A percentile compares a stretch with the other conserved stretches of the same genome.
These are phyloP conservation scores for Hymenoscyphus repandus DNA, from an alignment of 2,329 filamentous ascomycete species.

Conservation along the genomic window DNA sequence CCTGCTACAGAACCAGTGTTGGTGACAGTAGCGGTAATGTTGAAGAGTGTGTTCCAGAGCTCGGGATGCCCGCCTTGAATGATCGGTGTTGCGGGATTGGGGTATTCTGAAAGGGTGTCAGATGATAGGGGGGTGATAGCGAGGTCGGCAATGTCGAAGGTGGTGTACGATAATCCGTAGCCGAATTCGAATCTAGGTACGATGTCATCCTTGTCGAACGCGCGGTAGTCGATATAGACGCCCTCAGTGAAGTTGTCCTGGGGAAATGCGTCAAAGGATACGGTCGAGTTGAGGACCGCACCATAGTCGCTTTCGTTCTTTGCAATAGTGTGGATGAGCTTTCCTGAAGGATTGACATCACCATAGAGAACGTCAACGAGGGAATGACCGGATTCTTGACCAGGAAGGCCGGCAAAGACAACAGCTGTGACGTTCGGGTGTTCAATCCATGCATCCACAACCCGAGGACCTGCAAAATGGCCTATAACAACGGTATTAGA, in stretches of 20 bases:
- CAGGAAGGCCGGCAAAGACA: slow-evolving; percentile 72
- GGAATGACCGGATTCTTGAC: slow-evolving; percentile 76
- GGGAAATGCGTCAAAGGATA: background rate
- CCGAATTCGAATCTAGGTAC: slow-evolving; percentile 33
- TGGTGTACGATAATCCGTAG: slow-evolving; percentile 50
- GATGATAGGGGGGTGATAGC: slow-evolving; percentile 8
- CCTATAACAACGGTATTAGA: slow-evolving; percentile 57
- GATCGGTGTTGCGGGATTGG: background rate
- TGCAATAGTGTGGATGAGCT: slow-evolving; percentile 77
- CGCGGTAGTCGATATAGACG: slow-evolving; percentile 45
- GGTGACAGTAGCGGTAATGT: slow-evolving; percentile 48
- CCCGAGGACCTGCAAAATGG: slow-evolving; percentile 53
- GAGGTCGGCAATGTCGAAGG: slow-evolving; percentile 36
- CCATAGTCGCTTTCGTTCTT: slow-evolving; percentile 45
- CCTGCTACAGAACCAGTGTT: slow-evolving; percentile 54
- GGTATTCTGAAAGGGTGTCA: background rate
- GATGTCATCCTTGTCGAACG: slow-evolving; percentile 39
- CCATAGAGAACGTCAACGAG: slow-evolving; percentile 48
- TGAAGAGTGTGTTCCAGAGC: slow-evolving; percentile 57
- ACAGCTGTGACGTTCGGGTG: slow-evolving; percentile 70
- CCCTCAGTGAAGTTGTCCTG: slow-evolving; percentile 39
- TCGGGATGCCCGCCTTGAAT: slow-evolving; percentile 45
- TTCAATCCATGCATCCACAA: slow-evolving; percentile 64
- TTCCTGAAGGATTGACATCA: slow-evolving; percentile 59
- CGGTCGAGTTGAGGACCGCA: slow-evolving; percentile 25